phyloP scores from a whole-genome alignment of 2,329 filamentous ascomycete genomes.

The Aspergillus persii region DNA sequence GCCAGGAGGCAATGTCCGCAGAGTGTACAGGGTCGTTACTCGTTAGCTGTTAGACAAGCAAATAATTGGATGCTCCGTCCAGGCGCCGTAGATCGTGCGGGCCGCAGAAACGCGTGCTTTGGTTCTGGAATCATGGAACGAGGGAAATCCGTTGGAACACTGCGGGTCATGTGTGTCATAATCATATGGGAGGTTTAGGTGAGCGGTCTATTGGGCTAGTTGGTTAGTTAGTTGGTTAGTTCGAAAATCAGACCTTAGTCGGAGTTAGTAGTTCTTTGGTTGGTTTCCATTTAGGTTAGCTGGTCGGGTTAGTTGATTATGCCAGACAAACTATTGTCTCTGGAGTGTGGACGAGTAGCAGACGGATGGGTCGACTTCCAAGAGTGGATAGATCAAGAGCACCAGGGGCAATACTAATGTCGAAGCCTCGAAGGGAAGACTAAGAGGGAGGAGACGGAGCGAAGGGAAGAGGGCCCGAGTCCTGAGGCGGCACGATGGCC shows the following conservation, averaged over 20 bases:
- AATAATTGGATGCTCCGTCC: background rate
- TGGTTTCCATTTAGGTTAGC: background rate
- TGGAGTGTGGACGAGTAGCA: background rate
- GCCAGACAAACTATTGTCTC: background rate
- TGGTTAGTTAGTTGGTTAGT: background rate
- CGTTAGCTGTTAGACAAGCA: background rate
- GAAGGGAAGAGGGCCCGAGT: background rate
- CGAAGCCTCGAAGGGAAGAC: background rate
- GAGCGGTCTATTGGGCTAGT: background rate
- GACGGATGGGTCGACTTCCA: background rate
- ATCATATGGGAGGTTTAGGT: background rate
- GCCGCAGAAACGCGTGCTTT: background rate
- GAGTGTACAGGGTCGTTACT: background rate
- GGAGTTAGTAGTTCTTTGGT: background rate
- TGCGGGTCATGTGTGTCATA: slow-evolving; percentile 6
- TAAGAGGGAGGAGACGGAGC: background rate
- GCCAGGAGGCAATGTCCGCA: too few relatives aligned
- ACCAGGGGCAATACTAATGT: background rate
- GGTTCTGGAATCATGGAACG: slow-evolving; percentile 7
- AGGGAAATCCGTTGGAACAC: background rate
- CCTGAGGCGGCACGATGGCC: too few relatives aligned
- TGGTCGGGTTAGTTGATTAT: background rate
- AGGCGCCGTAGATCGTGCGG: slow-evolving; percentile 4
- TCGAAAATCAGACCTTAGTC: background rate
- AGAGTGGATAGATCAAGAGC: background rate